A percentile compares a stretch with the other conserved stretches of the same genome.
Conservation (phyloP, 2,329 filamentous ascomycete species). For the Monosporascus sp. region DNA sequence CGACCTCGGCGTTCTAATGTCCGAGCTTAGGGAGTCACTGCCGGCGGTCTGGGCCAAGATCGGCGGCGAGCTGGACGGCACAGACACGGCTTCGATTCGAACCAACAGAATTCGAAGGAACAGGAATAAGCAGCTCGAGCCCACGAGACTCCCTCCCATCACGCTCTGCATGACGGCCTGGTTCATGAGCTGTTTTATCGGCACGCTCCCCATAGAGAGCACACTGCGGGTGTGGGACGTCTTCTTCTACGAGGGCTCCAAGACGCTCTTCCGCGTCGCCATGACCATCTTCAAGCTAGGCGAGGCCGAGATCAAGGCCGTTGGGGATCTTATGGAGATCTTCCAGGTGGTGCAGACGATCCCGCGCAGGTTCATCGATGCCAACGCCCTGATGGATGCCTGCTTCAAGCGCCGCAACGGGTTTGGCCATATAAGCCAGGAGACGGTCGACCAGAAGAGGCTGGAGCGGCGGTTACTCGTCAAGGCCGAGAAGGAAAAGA, state of each 20-base stretch:
- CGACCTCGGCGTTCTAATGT: slow-evolving; percentile 90
- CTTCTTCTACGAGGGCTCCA: slow-evolving; percentile 92
- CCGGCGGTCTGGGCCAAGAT: slow-evolving; percentile 85
- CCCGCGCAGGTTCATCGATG: slow-evolving; percentile 75
- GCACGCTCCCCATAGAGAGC: slow-evolving; percentile 85
- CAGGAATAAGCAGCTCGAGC: slow-evolving; percentile 34
- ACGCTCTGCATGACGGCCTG: slow-evolving; percentile 90
- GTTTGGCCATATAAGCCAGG: slow-evolving; percentile 77
- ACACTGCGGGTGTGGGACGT: slow-evolving; percentile 92
- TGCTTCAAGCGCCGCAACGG: slow-evolving; percentile 78
- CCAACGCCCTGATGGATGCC: slow-evolving; percentile 74
- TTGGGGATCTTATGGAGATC: slow-evolving; percentile 88
- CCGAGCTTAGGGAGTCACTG: slow-evolving; percentile 74
- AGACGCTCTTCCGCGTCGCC: slow-evolving; percentile 88
- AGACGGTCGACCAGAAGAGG: slow-evolving; percentile 71
- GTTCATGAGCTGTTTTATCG: slow-evolving; percentile 98
- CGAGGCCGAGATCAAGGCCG: slow-evolving; percentile 72
- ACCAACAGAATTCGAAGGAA: slow-evolving; percentile 36
- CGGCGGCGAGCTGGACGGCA: slow-evolving; percentile 65
- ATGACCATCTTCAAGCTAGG: slow-evolving; percentile 87
- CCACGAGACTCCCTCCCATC: slow-evolving; percentile 72
- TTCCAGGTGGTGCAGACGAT: slow-evolving; percentile 90
- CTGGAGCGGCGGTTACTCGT: slow-evolving; percentile 57
- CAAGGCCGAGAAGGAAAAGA: slow-evolving; percentile 40
- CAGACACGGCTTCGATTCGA: slow-evolving; percentile 21